phyloP scores from a whole-genome alignment of 73 alveolate genomes.

The Breviolum minutum region DNA sequence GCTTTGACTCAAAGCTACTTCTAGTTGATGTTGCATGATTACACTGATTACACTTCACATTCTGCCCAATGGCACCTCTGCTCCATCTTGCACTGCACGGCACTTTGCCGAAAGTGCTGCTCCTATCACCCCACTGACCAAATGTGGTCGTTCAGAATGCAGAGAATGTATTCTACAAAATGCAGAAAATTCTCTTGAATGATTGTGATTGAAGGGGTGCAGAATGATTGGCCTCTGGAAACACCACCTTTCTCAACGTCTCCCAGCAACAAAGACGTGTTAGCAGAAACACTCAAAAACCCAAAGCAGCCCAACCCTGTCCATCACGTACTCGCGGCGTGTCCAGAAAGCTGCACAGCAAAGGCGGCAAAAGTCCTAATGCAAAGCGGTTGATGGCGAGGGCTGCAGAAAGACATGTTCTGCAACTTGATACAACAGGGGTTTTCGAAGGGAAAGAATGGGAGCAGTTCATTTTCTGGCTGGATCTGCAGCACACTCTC shows the following conservation, averaged over 20 bases:
- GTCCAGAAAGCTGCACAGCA: slow-evolving; percentile 77
- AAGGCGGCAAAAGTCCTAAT: slow-evolving; percentile 49
- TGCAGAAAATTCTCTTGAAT: too few relatives aligned
- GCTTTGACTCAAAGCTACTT: background rate
- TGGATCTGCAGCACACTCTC: too few relatives aligned
- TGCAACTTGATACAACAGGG: background rate
- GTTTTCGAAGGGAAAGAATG: background rate
- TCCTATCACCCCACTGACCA: background rate
- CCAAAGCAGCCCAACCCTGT: background rate
- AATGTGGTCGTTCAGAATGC: background rate
- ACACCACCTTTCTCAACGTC: too few relatives aligned
- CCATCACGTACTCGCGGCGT: slow-evolving; percentile 86
- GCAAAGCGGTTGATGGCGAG: background rate
- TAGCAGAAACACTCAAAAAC: background rate
- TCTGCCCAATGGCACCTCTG: background rate
- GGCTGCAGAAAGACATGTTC: background rate
- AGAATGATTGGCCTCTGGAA: too few relatives aligned
- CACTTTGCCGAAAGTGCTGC: slow-evolving; percentile 59
- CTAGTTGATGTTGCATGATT: background rate
- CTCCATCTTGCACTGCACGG: background rate
- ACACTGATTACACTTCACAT: too few relatives aligned
- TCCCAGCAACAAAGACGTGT: background rate
- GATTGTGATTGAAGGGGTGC: too few relatives aligned
- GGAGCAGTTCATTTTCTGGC: too few relatives aligned
- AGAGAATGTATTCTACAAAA: background rate